Conservation (phyloP, 2,329 filamentous ascomycete species). For the Juglanconis sp. region DNA sequence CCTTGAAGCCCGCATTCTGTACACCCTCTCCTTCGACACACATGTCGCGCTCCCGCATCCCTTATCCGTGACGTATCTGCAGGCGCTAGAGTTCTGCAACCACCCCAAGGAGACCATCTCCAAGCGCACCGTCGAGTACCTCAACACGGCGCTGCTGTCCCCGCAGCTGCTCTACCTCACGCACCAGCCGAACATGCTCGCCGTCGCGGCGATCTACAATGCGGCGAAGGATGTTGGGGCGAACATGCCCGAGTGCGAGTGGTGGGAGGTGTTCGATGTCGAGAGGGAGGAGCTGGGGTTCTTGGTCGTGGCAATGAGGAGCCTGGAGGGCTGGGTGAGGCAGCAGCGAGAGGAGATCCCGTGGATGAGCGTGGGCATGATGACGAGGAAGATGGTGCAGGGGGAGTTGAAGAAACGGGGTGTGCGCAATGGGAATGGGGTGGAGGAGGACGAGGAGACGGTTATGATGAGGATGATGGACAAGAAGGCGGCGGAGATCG, state of each 20-base stretch:
- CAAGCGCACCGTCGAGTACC: slow-evolving; percentile 65
- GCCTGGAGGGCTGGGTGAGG: slow-evolving; percentile 67
- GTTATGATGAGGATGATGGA: slow-evolving; percentile 40
- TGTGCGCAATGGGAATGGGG: slow-evolving; percentile 31
- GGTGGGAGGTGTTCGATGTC: slow-evolving; percentile 98
- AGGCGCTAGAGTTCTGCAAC: slow-evolving; percentile 68
- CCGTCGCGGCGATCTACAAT: slow-evolving; percentile 87
- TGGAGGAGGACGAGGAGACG: slow-evolving; percentile 21
- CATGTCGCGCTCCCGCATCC: slow-evolving; percentile 84
- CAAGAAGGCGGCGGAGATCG: slow-evolving; percentile 29
- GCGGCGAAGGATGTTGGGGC: slow-evolving; percentile 73
- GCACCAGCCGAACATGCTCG: slow-evolving; percentile 82
- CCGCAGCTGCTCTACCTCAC: slow-evolving; percentile 89
- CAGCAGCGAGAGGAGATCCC: slow-evolving; percentile 57
- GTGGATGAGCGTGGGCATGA: slow-evolving; percentile 45
- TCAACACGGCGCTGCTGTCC: slow-evolving; percentile 83
- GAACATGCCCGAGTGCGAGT: slow-evolving; percentile 78
- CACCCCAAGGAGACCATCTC: slow-evolving; percentile 53
- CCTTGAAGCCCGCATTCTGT: slow-evolving; percentile 76
- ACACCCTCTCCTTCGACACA: slow-evolving; percentile 74
- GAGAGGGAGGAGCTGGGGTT: slow-evolving; percentile 94
- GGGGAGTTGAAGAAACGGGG: slow-evolving; percentile 56
- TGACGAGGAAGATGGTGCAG: slow-evolving; percentile 57
- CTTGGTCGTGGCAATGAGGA: slow-evolving; percentile 79
- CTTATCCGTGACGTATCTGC: slow-evolving; percentile 86